These are phyloP conservation scores for Suillus americanus DNA, from an alignment of 768 basidiomycete genomes.

Conservation along the genomic window DNA sequence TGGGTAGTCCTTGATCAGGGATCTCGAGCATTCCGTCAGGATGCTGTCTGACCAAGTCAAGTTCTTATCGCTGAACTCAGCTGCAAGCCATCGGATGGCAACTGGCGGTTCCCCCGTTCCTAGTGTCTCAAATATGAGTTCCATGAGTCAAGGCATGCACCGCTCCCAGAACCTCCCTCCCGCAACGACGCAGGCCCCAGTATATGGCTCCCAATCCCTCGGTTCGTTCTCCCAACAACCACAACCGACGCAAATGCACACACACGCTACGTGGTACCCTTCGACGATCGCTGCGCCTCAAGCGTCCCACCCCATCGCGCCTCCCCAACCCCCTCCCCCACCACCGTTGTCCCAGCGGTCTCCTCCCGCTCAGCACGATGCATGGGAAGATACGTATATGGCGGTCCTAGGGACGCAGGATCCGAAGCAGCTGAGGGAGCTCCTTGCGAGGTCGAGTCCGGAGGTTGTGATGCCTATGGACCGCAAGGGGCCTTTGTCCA, in stretches of 20 bases:
- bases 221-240: constrained; percentile 30
- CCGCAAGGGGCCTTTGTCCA: constrained; percentile 68
- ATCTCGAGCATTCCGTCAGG: constrained; percentile 78
- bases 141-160: constrained; percentile 36
- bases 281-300: constrained; percentile 73
- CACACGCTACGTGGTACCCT: constrained; percentile 51
- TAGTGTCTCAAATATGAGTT: constrained; percentile 31
- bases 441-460: constrained; percentile 72
- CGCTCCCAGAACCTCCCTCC: constrained; percentile 35
- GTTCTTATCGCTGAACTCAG: constrained; percentile 60
- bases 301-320: constrained; percentile 75
- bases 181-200: constrained; percentile 35
- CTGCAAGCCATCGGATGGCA: constrained; percentile 37
- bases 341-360: constrained; percentile 46
- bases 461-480: constrained; percentile 80
- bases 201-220: constrained; percentile 31
- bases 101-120: constrained; percentile 33
- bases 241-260: constrained; percentile 30
- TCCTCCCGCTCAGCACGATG: constrained; percentile 61
- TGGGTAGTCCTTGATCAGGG: constrained; percentile 66
- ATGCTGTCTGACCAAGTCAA: constrained; percentile 80
- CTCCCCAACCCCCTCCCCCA: constrained; percentile 49
- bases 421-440: constrained; percentile 66
- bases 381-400: constrained; percentile 85
- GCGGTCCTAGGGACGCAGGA: constrained; percentile 78